Base-by-base conservation (phyloP, 1,284 basidiomycete species). In the Cutaneotrichosporon sp. region DNA sequence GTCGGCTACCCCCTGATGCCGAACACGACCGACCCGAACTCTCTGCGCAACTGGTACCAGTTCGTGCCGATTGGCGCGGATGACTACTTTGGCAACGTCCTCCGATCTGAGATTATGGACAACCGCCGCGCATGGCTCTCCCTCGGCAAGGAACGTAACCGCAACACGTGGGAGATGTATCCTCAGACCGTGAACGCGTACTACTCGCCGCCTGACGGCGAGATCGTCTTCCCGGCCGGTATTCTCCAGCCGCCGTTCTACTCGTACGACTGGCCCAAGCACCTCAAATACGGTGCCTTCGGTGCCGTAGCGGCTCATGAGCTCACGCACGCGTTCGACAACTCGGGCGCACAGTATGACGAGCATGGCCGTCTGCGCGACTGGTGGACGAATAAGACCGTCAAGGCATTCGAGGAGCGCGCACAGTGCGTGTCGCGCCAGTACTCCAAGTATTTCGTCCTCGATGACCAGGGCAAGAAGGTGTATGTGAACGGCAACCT, bases 151-250 rank as follows among this genome's bases (percentile, higher is more conserved):
- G 74, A 77, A 51, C 80, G 90, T 46, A 83, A 97, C 66, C 76
- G 75, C 7, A 80, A 87, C 27, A 75, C 80, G n/a, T 97, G 93
- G 90, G 85, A 89, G 62, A 72, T 74, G 70, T 66, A 68, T 54
- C 70, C 72, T 12, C 72, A 70, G 54, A 69, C 68, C 12, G 68
- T 75, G 25, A 75, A 75, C 51, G 74, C 75, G 4, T 75, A 75
- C 57, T 74, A 73, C 58, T 63, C 66, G 6, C 67, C 68, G 3
- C 64, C 63, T 19, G 64, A 60, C 32, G 61, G 60, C 50, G 76
- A 94, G 85, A 94, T 97, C 54, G 90, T 93, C 16, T 97, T 98
- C 79, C 93, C 94, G 4, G 94, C 94, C 14, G 94, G 94, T 34
- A 93, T 97, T 66, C 76, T 97, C 37, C 90, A 87, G 64, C 85